Base-by-base conservation (phyloP, 139 green algal genomes). In the Marvania coccoides region DNA sequence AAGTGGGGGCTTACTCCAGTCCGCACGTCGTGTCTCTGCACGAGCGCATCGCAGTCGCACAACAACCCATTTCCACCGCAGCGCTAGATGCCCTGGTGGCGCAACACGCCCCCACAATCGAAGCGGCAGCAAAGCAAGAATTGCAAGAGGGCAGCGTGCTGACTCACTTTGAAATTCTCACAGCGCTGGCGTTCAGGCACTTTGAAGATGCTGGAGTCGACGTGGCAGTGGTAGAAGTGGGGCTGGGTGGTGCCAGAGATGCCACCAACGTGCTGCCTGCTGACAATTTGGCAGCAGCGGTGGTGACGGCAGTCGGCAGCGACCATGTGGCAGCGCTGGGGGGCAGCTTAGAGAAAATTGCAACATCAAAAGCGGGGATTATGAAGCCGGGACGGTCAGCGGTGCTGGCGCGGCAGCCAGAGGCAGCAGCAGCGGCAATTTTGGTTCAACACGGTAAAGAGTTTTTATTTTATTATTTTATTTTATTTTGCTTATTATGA, bases 101-200 rank as follows among this genome's bases (percentile, higher is more conserved):
- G 14, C 37, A 15, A 24, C 34, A 54, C 13, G 31, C 33, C 24
- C 6, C 6, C 12, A 57, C 33, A 4, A 23, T 77, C 15, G 34
- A 66, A 24, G 47, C 30, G 8, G 53, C 47, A 29, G 28, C 31
- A 35, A 19, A 37, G 42, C 35, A 64, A n/a, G 76, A 83, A 15
- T n/a, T n/a, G n/a, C n/a, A n/a, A n/a, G 6, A 64, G 24, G 54
- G 19, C 2, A 71, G 76, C 0, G 38, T 39, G 15, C 75, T 93
- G 2, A 83, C 80, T 26, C 84, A 93, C 65, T 97, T 97, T 81
- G 91, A 97, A 60, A 81, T 81, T 0, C 28, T 91, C 3, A 96
- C 90, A 2, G 88, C 87, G 0, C 74, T 95, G 24, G 85, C 87
- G 4, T 71, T 90, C 55, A 67, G 58, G 38, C 80, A 88, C 66